Base-by-base conservation (phyloP, 2,329 filamentous ascomycete genomes). In the Dactylellina cionopaga region DNA sequence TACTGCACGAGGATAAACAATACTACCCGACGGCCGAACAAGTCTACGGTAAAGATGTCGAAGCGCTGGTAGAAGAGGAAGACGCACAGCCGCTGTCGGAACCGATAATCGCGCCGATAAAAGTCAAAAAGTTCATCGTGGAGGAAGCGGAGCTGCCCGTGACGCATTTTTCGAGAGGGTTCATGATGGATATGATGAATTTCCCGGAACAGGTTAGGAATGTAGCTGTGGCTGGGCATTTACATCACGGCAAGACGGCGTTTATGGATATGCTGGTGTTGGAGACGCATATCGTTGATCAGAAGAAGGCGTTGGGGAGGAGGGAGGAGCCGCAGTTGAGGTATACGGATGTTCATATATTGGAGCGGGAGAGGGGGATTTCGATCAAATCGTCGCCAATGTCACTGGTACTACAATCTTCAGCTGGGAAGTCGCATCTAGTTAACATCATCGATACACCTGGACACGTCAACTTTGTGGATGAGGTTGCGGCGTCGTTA, bases 1-100 rank as follows among this genome's bases (percentile, higher is more conserved):
- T 99, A 66, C 86, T 99, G 46, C 95, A 99, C 82, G 95, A 99
- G 84, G 95, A 99, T 83, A 99, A 99, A 81, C 95, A 98, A 80
- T 99, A 99, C 81, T 99, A 99, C 80, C 95, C 95, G 27, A 96
- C 93, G n/a, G 95, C 95, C 64, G 89, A 94, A 79, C 95, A 99
- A 81, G 89, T 96, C 41, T 99, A 98, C 80, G 95, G 95, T 56
- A 86, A 89, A 77, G 93, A 95, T 81, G 95, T 99, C 77, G 95
- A 99, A 82, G 95, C 94, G 1, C 83, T 96, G 81, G 94, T 99
- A 35, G 91, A 98, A 79, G 95, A 99, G 81, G 95, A 98, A 82
- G 95, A 99, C 83, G 91, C 93, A 70, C 95, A 99, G 80, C 91
- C 93, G 47, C 85, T 99, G 74, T 88, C 91, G 27, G 88, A 97